These are phyloP conservation scores for Candida smagusa DNA, from an alignment of 1,139 yeast genomes.

Conservation along the genomic window DNA sequence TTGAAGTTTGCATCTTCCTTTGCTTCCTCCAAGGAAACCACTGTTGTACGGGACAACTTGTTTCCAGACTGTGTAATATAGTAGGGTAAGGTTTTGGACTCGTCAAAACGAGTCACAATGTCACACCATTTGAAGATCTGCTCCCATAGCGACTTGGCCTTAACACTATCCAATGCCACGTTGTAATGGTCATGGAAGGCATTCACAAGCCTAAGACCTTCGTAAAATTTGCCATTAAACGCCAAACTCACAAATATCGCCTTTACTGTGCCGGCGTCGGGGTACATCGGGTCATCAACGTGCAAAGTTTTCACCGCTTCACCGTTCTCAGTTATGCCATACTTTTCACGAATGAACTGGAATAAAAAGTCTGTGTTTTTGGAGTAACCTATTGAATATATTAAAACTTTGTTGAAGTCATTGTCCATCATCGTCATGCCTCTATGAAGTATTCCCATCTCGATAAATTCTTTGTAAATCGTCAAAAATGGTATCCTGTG, in stretches of 20 bases:
- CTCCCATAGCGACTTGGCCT: constrained; percentile 34
- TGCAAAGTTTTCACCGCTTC: constrained; percentile 3
- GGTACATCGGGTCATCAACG: constrained; percentile 22
- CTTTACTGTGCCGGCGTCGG: constrained; percentile 23
- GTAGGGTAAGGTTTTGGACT: constrained; percentile 24
- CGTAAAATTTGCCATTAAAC: constrained; percentile 28
- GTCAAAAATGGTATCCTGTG: constrained; percentile 19
- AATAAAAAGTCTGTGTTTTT: constrained; percentile 22
- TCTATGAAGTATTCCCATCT: constrained; percentile 10
- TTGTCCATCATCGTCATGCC: constrained; percentile 19
- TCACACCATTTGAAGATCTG: constrained; percentile 38
- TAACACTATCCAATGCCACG: constrained; percentile 18
- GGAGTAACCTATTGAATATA: constrained; percentile 34
- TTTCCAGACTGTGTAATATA: constrained; percentile 22
- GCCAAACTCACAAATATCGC: constrained; percentile 32
- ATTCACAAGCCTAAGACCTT: constrained; percentile 34
- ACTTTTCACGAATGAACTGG: constrained; percentile 26
- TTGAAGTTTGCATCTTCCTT: constrained; percentile 37
- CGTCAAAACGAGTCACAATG: constrained; percentile 19
- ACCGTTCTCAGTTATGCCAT: constrained; percentile 32
- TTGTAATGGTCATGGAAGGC: constrained; percentile 32
- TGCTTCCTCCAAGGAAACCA: constrained; percentile 23
- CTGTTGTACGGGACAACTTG: constrained; percentile 5
- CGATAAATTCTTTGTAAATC: constrained; percentile 22
- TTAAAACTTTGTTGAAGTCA: constrained; percentile 23